Conservation (phyloP, 164 flowering plant genomes). For the Vitis amurensis region DNA sequence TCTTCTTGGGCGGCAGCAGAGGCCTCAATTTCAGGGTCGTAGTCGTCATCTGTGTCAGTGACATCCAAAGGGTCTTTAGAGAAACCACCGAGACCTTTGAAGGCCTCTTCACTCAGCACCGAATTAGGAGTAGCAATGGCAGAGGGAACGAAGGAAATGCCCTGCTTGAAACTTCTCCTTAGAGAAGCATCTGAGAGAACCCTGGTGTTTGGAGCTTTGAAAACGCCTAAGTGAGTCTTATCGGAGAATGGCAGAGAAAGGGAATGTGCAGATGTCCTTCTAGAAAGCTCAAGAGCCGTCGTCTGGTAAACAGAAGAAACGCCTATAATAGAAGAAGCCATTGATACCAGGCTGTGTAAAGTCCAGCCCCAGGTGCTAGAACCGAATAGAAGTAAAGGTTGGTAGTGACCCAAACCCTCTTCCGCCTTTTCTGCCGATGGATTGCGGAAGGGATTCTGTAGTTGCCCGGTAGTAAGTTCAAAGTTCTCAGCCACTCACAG, state of each 20-base stretch:
- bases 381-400: background rate
- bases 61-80: slow-evolving; percentile 17
- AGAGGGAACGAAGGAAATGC: slow-evolving; percentile 20
- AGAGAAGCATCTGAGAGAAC: slow-evolving; percentile 4
- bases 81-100: slow-evolving; percentile 47
- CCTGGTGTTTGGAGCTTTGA: slow-evolving; percentile 8
- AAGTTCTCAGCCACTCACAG: too few relatives aligned
- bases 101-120: slow-evolving; percentile 65
- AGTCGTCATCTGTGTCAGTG: slow-evolving; percentile 18
- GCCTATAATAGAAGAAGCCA: slow-evolving; percentile 53
- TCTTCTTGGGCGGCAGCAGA: slow-evolving; percentile 15
- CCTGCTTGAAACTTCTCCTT: background rate
- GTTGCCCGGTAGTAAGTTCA: background rate
- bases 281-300: slow-evolving; percentile 29
- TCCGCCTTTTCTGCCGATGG: too few relatives aligned
- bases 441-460: too few relatives aligned
- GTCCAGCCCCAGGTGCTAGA: background rate
- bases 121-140: slow-evolving; percentile 76
- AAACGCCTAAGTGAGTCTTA: slow-evolving; percentile 15
- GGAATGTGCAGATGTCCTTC: slow-evolving; percentile 4
- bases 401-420: background rate
- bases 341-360: slow-evolving; percentile 2
- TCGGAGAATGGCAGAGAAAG: slow-evolving; percentile 17
- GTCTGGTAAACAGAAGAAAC: slow-evolving; percentile 42
- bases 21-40: slow-evolving; percentile 10